Percentiles rank a stretch among this genome's conserved stretches.
These are phyloP conservation scores for Ceriops zippeliana DNA, from an alignment of 345 rosid species.

Conservation along the genomic window DNA sequence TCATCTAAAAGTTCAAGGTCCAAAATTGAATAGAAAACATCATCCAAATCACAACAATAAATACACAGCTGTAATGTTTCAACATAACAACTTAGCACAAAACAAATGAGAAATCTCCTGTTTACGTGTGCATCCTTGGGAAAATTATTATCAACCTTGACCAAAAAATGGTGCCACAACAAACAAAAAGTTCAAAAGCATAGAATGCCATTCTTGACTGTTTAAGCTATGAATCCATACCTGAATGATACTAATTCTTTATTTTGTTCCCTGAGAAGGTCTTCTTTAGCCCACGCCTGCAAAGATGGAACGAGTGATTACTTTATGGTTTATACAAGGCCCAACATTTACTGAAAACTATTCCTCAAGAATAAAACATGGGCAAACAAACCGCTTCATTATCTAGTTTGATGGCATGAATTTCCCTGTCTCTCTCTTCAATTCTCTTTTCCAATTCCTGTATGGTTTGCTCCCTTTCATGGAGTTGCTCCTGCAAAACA, in stretches of 20 bases:
- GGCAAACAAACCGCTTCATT: constrained; percentile 70
- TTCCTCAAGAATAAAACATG: not conserved
- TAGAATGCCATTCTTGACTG: too few relatives aligned
- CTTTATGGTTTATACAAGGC: not conserved
- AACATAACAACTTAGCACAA: too few relatives aligned
- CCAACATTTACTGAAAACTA: not conserved
- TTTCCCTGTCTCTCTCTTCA: constrained; percentile 84
- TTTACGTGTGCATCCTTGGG: too few relatives aligned
- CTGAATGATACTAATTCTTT: constrained; percentile 82
- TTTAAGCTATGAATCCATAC: constrained; percentile 26
- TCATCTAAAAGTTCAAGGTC: constrained; percentile 7
- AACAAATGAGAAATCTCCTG: too few relatives aligned
- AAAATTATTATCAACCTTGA: too few relatives aligned
- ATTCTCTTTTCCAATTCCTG: constrained; percentile 69
- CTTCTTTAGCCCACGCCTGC: constrained; percentile 99
- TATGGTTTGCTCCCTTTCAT: constrained; percentile 56
- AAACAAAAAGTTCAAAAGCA: too few relatives aligned
- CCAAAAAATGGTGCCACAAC: too few relatives aligned
- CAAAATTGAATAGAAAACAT: too few relatives aligned
- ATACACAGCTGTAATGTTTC: too few relatives aligned
- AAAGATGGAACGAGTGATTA: constrained; percentile 15
- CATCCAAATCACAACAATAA: too few relatives aligned
- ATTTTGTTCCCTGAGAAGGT: constrained; percentile 79
- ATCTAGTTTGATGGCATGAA: constrained; percentile 78
- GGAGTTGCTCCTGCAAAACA: constrained; percentile 66